phyloP scores from a whole-genome alignment of 2,329 filamentous ascomycete species.

The Penicillium sp. region DNA sequence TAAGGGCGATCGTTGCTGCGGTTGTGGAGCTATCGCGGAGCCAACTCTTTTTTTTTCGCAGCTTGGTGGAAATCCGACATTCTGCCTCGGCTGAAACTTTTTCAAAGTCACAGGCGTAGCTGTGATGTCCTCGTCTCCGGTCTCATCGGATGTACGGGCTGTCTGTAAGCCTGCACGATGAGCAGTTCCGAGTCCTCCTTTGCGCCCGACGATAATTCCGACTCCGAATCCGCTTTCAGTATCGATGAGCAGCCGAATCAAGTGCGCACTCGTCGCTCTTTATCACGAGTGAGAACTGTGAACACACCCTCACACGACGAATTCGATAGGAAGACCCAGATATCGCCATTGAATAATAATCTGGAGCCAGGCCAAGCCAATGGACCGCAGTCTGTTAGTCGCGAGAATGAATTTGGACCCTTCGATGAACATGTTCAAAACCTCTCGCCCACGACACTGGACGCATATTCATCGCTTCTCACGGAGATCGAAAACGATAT shows the following conservation, averaged over 20 bases:
- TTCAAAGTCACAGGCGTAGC: slow-evolving; percentile 7
- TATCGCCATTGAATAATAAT: slow-evolving; percentile 1
- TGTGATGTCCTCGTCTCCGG: slow-evolving; percentile 23
- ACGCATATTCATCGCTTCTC: slow-evolving; percentile 47
- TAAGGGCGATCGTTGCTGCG: slow-evolving; percentile 2
- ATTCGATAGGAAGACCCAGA: background rate
- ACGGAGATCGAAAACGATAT: slow-evolving; percentile 51
- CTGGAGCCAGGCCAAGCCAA: background rate
- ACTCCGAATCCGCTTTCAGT: slow-evolving; percentile 17
- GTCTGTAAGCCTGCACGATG: slow-evolving; percentile 36
- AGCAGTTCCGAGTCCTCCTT: slow-evolving; percentile 30
- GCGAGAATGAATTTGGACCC: slow-evolving; percentile 4
- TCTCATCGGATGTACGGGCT: slow-evolving; percentile 20
- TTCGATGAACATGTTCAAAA: slow-evolving; percentile 2
- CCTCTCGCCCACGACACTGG: slow-evolving; percentile 42
- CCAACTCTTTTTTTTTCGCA: slow-evolving; percentile 10
- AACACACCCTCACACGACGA: background rate
- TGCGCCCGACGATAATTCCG: slow-evolving; percentile 29
- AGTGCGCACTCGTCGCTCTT: slow-evolving; percentile 6
- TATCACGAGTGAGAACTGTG: background rate
- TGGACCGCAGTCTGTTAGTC: background rate
- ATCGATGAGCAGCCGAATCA: slow-evolving; percentile 5
- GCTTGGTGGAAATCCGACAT: background rate
- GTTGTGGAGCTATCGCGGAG: slow-evolving; percentile 7
- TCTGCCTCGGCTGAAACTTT: background rate